Percentiles rank a stretch among this genome's conserved stretches.
Conservation (phyloP, 345 rosid species). For the Cardamine resedifolia region DNA sequence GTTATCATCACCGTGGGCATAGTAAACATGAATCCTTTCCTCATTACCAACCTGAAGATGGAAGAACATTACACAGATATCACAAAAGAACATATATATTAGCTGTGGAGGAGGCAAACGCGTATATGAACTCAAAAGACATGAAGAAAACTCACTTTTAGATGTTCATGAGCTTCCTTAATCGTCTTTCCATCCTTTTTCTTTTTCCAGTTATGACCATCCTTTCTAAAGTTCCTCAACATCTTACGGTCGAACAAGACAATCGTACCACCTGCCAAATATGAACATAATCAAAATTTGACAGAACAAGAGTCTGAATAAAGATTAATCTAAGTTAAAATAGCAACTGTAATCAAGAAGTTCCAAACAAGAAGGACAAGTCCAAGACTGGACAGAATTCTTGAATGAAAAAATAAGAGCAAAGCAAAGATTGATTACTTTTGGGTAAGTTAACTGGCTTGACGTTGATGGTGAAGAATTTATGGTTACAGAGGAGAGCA, state of each 20-base stretch:
- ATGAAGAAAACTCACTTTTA: constrained; percentile 61
- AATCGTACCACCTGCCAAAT: constrained; percentile 75
- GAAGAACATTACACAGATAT: background rate
- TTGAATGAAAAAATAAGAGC: background rate
- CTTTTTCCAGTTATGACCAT: constrained; percentile 95
- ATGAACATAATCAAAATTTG: constrained; percentile 19
- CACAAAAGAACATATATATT: background rate
- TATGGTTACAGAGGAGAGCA: constrained; percentile 79
- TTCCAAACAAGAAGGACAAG: background rate
- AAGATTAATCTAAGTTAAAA: background rate
- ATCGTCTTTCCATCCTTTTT: constrained; percentile 86
- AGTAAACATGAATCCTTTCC: constrained; percentile 98
- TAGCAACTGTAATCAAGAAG: background rate
- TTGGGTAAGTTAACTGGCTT: constrained; percentile 81
- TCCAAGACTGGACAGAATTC: background rate
- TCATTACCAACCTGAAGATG: constrained; percentile 77
- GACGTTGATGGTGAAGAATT: constrained; percentile 64
- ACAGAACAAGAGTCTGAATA: background rate
- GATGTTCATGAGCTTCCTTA: constrained; percentile 87
- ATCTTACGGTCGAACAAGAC: constrained; percentile 85
- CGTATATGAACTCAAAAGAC: background rate
- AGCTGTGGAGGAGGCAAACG: background rate
- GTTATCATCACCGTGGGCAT: constrained; percentile 90
- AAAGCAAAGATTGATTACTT: constrained; percentile 44
- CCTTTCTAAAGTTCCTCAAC: constrained; percentile 87